Percentiles rank a stretch among this genome's conserved stretches.
phyloP scores from a whole-genome alignment of 164 flowering plant species.

The Houttuynia cordata region DNA sequence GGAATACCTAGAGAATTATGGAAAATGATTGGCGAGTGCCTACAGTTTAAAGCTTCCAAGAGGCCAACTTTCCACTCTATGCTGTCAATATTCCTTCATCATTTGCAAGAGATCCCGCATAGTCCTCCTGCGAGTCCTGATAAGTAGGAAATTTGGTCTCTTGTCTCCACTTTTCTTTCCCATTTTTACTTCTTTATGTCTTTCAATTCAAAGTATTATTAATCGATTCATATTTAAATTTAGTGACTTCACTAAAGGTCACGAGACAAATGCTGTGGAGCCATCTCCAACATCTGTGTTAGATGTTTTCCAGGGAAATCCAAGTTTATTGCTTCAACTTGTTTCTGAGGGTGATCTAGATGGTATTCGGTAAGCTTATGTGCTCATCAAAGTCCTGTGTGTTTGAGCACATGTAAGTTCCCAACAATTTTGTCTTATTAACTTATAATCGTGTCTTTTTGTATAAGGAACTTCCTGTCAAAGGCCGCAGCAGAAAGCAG shows the following conservation, averaged over 20 bases:
- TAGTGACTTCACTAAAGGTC: slow-evolving; percentile 47
- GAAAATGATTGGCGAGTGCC: slow-evolving; percentile 99
- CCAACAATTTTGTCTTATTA: not conserved
- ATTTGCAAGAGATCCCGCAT: slow-evolving; percentile 93
- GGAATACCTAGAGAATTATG: slow-evolving; percentile 96
- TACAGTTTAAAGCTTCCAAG: slow-evolving; percentile 80
- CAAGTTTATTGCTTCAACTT: slow-evolving; percentile 51
- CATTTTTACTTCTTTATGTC: not conserved
- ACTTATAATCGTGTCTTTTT: not conserved
- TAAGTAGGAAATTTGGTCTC: slow-evolving; percentile 38
- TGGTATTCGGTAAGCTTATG: slow-evolving; percentile 66
- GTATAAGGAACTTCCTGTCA: slow-evolving; percentile 62
- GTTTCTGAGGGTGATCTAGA: slow-evolving; percentile 70
- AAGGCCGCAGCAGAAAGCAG: slow-evolving; percentile 50
- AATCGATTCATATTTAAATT: not conserved
- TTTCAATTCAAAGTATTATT: not conserved
- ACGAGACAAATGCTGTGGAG: slow-evolving; percentile 29
- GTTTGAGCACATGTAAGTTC: not conserved
- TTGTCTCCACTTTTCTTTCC: not conserved
- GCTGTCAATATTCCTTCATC: slow-evolving; percentile 78
- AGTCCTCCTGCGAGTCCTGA: slow-evolving; percentile 95
- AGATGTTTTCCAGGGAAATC: slow-evolving; percentile 41
- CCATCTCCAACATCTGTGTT: slow-evolving; percentile 36
- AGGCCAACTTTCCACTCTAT: slow-evolving; percentile 85
- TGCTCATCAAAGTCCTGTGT: not conserved